Evolutionary conservation across 1,139 yeast species (phyloP).

Genomic region (Geotrichum europaeum): DNA sequence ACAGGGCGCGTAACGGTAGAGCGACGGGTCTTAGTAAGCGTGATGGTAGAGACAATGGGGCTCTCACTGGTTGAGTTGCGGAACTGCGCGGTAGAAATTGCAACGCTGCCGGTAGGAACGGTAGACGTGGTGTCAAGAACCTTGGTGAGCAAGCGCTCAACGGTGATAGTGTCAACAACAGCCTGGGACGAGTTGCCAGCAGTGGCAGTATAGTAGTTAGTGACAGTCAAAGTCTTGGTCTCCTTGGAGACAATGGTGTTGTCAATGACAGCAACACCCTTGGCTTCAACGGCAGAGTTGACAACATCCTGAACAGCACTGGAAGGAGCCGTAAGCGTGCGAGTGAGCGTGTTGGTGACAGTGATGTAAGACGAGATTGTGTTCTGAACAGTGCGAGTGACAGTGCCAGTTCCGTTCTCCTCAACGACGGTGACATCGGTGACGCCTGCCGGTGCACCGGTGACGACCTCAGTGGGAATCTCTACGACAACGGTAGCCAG

Average conservation of each 20-base stretch:
- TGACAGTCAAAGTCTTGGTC: not conserved
- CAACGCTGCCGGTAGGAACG: not conserved
- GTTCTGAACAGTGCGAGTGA: conserved; percentile 3
- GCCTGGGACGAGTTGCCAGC: not conserved
- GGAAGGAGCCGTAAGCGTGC: not conserved
- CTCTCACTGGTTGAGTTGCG: not conserved
- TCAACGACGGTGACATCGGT: not conserved
- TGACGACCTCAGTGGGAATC: not conserved
- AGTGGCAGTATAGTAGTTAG: not conserved
- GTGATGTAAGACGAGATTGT: conserved; percentile 6
- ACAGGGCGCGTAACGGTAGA: not conserved
- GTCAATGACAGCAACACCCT: conserved; percentile 1
- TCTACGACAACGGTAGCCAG: not conserved
- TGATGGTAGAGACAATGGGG: not conserved
- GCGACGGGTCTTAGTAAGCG: not conserved
- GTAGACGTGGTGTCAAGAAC: not conserved
- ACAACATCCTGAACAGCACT: not conserved
- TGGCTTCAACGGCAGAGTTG: not conserved
- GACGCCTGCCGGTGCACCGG: not conserved
- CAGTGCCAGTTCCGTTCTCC: not conserved
- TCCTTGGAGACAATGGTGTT: not conserved
- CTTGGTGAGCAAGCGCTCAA: not conserved
- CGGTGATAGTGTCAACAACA: not conserved
- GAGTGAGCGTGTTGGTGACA: conserved; percentile 4
- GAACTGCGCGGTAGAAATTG: not conserved